Base-by-base conservation (phyloP, 331 rosid genomes). In the Ulmus americana region DNA sequence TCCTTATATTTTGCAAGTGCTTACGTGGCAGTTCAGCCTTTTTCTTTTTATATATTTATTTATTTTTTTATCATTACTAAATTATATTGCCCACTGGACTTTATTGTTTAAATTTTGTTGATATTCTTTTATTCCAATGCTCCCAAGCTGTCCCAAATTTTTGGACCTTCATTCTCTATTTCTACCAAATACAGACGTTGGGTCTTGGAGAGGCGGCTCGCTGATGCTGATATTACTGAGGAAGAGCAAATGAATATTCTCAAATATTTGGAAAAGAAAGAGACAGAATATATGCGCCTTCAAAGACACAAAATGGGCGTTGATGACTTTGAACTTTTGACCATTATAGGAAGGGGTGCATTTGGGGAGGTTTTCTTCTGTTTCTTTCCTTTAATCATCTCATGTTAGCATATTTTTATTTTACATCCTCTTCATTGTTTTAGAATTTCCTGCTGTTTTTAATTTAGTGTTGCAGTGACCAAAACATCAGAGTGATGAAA, bases 271-370 rank as follows among this genome's bases (percentile, higher is more conserved):
- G 78, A 74, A 61, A 62, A 64, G 71, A 78, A 75, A 39, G 76
- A 78, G 73, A 75, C 84, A 6, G 84, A 80, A 64, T 80, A 80
- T 7, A 80, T 80, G 81, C 84, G 79, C 18, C 72, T 80, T 45
- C 75, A 71, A 71, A 71, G 84, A 54, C 84, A 80, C 64, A 80
- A 80, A 61, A 75, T 80, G 84, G 84, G 84, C 1, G 84, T 72
- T 15, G 84, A 76, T 64, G 84, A 80, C 76, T 80, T 80, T 60
- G 78, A 80, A 50, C 84, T 76, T n/a, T 68, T 80, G 81, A 80
- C 84, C 1, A 80, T 80, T 55, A 80, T 80, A 8, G 84, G 84
- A 72, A 71, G 81, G 70, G 84, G 84, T 18, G 84, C 84, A 63
- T 80, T 80, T 45, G 84, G 84, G 63, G 84, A 80, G 84, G 84